These are phyloP conservation scores for Xylariaceae sp. DNA, from an alignment of 2,329 filamentous ascomycete genomes.

Conservation along the genomic window DNA sequence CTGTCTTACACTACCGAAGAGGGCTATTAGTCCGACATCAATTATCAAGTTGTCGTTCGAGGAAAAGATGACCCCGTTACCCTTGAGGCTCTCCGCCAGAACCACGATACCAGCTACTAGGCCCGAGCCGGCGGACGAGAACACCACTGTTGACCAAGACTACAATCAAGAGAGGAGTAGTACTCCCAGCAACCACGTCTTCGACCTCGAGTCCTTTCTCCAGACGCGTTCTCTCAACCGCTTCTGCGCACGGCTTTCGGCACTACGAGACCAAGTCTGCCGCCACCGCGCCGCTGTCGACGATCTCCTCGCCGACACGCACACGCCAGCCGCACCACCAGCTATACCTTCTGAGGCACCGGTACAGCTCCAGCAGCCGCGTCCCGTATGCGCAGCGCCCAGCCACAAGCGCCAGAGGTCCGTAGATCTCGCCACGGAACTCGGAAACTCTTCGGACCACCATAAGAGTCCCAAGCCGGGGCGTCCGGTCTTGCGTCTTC, in stretches of 20 bases:
- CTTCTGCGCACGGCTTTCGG: conserved; percentile 55
- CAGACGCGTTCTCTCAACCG: conserved; percentile 55
- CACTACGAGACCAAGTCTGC: conserved; percentile 56
- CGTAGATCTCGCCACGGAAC: background rate
- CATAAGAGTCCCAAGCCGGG: too few relatives aligned
- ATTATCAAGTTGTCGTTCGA: conserved; percentile 13
- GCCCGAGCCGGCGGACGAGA: background rate
- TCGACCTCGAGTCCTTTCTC: conserved; percentile 47
- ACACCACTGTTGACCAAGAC: conserved; percentile 24
- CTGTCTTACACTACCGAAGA: conserved; percentile 13
- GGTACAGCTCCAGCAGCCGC: background rate
- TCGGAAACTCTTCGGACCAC: background rate
- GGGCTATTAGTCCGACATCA: background rate
- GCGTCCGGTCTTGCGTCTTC: conserved; percentile 16
- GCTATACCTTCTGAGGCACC: background rate
- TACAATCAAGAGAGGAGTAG: conserved; percentile 26
- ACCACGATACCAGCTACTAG: background rate
- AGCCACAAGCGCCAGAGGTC: background rate
- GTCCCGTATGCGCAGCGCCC: background rate
- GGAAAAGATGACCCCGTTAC: background rate
- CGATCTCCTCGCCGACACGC: conserved; percentile 39
- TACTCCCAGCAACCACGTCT: conserved; percentile 30
- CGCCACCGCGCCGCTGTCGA: conserved; percentile 57
- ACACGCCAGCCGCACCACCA: conserved; percentile 21
- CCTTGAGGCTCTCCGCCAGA: background rate